Evolutionary conservation across 345 rosid species (phyloP).

Genomic region (Theobroma cacao): DNA sequence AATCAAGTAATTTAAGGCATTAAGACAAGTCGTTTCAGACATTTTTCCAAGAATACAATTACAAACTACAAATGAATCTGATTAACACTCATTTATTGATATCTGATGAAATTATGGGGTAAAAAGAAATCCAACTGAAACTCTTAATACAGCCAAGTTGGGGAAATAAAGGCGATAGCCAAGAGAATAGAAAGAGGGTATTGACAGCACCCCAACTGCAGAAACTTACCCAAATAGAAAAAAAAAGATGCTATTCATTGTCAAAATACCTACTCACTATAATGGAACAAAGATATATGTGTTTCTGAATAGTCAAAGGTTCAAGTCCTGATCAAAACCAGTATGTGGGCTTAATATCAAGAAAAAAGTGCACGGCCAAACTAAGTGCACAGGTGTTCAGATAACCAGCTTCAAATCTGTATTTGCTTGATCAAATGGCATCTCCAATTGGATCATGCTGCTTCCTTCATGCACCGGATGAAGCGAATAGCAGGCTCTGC

Average conservation of each 20-base stretch:
- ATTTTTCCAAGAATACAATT: background rate
- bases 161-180: background rate
- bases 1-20: background rate
- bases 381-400: background rate
- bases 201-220: background rate
- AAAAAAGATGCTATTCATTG: background rate
- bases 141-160: background rate
- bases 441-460: background rate
- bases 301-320: slow-evolving; percentile 3
- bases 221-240: background rate
- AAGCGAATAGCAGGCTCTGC: background rate
- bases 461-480: background rate
- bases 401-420: slow-evolving; percentile 8
- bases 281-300: background rate
- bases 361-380: background rate
- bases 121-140: background rate
- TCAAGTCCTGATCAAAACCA: background rate
- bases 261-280: background rate
- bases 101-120: background rate
- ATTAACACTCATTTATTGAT: background rate
- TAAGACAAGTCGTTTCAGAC: background rate
- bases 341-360: background rate
- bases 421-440: background rate
- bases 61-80: background rate
- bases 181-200: background rate